A percentile compares a stretch with the other conserved stretches of the same genome.
phyloP scores from a whole-genome alignment of 23 red algal species.

The Chondrus crispus region DNA sequence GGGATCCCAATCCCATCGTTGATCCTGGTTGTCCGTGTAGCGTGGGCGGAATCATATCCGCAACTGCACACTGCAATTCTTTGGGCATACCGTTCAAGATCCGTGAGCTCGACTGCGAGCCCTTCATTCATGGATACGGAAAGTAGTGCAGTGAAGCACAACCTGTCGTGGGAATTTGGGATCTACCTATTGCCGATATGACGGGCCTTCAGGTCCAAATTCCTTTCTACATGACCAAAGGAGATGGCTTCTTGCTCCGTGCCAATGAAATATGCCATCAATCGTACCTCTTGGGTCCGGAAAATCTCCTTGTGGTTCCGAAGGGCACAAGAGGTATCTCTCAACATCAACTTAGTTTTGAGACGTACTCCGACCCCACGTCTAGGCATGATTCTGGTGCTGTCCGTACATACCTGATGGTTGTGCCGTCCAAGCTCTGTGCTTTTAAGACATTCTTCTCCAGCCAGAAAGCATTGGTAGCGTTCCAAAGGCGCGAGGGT shows the following conservation, averaged over 20 bases:
- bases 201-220: neutral
- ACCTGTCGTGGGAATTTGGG: neutral
- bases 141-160: neutral
- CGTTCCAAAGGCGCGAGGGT: too few relatives aligned
- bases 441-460: too few relatives aligned
- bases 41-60: neutral
- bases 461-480: too few relatives aligned
- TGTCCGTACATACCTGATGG: too few relatives aligned
- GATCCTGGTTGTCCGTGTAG: neutral
- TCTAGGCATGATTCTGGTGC: neutral
- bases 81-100: neutral
- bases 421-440: too few relatives aligned
- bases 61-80: neutral
- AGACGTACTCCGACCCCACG: neutral
- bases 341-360: neutral
- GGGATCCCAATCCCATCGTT: neutral
- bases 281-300: neutral
- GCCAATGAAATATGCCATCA: neutral
- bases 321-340: neutral
- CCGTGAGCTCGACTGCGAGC: neutral
- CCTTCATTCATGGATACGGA: constrained; percentile 7
- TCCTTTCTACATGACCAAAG: neutral
- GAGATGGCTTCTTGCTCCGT: neutral
- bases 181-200: neutral
- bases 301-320: neutral